Base-by-base conservation (phyloP, 2,329 filamentous ascomycete species). In the Paracorniculantispora psalliotae region DNA sequence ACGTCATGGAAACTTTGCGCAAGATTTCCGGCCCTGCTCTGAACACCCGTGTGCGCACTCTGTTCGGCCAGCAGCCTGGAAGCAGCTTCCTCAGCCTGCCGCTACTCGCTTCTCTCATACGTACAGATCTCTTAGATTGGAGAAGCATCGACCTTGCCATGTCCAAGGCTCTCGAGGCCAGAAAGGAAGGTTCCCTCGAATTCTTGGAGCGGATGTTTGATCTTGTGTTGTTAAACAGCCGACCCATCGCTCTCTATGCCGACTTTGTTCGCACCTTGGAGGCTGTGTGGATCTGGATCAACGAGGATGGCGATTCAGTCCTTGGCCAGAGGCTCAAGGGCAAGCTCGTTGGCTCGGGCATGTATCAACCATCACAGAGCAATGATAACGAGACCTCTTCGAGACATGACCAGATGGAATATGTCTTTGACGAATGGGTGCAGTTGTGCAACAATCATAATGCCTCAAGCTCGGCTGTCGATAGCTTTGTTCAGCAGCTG, bases 341-440 rank as follows among this genome's bases (percentile, higher is more conserved):
- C 71, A 91, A 77, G 75, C 82, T 76, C 19, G 64, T 77, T 43
- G 72, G 74, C 44, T 74, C 79, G 3, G 72, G 73, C 1, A 64
- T 78, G 6, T 65, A 73, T 3, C 73, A 75, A 39, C 70, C 74
- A 8, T 63, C 69, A 62, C 70, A 62, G 70, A 77, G 53, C 78
- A 80, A 63, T 72, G 83, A 87, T 59, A 81, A 84, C 52, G 65
- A 68, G 33, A 57, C 52, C 41, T 72, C 76, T 41, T 79, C 83
- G 33, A 87, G 87, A 65, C 85, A 87, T 62, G 91, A 96, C 62
- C 91, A 97, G 71, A 85, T 96, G 74, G 91, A 96, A 66, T 97
- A 99, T 69, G 82, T 97, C 21, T 97, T 99, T 68, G 92, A 93
- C 46, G 94, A 99, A 75, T 99, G 94, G 94, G 84, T 93, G 28